Evolutionary conservation across 2,329 filamentous ascomycete genomes (phyloP), one percentile per base, ranked within the genome.

Genomic region (Neonectria neomacrospora): DNA sequence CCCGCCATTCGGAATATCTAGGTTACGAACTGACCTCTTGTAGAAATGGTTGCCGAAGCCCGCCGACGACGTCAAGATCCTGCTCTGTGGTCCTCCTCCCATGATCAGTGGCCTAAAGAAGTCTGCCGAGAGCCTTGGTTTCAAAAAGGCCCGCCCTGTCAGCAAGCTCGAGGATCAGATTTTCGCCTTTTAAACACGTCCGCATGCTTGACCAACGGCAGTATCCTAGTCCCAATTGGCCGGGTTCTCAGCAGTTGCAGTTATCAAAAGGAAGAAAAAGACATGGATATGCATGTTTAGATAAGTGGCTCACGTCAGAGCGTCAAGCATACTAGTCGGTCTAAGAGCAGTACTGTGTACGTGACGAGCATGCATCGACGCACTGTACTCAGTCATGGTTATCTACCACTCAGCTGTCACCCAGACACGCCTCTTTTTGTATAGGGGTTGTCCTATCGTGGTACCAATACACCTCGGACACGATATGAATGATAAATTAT

Each of bases 21-120:
- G 47, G 47, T 34, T 42, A 52, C 3, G 20, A 50, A 42, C 71
- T 77, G 61, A 78, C 67, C 32, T 37, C 30, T 39, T 61, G 14
- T 71, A 93, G 90, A 88, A 92, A 85, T 90, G 85, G 79, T 87
- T 98, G 58, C 94, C 96, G 61, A 89, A 92, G 76, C 89, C 96
- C 20, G 92, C 93, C 59, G 82, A 86, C 62, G 94, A 98, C 75
- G 90, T 97, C 82, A 98, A 98, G 88, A 87, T 99, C 72, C 86
- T 98, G 64, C 86, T 98, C 71, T 99, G 96, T 77, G 96, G 96
- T 58, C 96, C 96, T 62, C 96, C 96, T 61, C 96, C 96, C 54
- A 99, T 99, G 96, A 87, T 98, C 68, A 92, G 91, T 74, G 95
- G 94, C 54, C 91, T 98, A 85, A 99, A 99, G 91, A 98, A 98